phyloP scores from a whole-genome alignment of 805 yeast species.

The Myxozyma lipomycoides region DNA sequence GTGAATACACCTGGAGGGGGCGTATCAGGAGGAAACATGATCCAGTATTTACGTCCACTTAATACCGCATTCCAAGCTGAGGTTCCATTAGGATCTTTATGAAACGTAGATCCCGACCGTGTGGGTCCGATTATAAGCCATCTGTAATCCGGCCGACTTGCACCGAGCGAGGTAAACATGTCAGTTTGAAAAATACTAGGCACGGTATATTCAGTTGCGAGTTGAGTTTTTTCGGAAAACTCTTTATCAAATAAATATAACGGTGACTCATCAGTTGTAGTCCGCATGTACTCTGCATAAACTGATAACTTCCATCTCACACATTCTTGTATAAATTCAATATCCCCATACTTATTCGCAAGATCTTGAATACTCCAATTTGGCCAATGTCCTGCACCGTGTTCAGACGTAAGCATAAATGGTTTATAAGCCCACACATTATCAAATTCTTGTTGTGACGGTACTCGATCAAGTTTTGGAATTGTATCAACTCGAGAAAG shows the following conservation, averaged over 20 bases:
- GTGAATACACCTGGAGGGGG: constrained; percentile 85
- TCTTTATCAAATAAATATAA: constrained; percentile 80
- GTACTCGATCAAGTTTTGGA: constrained; percentile 52
- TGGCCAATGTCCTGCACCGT: constrained; percentile 50
- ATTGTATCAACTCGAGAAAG: constrained; percentile 45
- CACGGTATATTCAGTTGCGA: constrained; percentile 49
- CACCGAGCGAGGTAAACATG: constrained; percentile 53
- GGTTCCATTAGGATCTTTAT: constrained; percentile 87
- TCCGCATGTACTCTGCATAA: constrained; percentile 56
- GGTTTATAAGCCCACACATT: constrained; percentile 51
- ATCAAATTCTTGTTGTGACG: constrained; percentile 45
- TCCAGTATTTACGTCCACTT: constrained; percentile 76
- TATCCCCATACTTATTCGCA: constrained; percentile 52
- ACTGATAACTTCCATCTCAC: constrained; percentile 70
- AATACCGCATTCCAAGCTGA: constrained; percentile 86
- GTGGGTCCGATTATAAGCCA: constrained; percentile 86
- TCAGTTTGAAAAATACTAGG: constrained; percentile 30
- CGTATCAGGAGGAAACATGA: constrained; percentile 75
- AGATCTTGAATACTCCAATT: constrained; percentile 55
- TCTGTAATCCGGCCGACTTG: constrained; percentile 74
- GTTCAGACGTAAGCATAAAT: constrained; percentile 51
- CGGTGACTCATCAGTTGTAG: constrained; percentile 77
- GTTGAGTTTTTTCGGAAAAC: constrained; percentile 39
- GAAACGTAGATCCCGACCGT: constrained; percentile 84
- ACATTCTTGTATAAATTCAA: constrained; percentile 74